Base-by-base conservation (phyloP, 2,329 filamentous ascomycete genomes). In the Alternaria dauci region DNA sequence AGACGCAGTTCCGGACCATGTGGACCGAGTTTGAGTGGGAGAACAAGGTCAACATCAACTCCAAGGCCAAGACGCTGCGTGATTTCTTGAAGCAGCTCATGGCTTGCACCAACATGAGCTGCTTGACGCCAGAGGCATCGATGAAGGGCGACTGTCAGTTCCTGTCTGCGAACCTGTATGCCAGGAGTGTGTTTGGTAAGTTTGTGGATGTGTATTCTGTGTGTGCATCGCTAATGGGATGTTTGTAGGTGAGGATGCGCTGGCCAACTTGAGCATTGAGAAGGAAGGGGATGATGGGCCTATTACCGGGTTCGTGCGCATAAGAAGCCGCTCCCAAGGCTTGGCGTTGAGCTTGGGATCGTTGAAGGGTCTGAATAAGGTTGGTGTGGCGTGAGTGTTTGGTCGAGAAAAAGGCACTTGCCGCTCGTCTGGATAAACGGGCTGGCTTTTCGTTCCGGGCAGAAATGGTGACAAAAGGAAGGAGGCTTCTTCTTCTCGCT, bases 1-100 rank as follows among this genome's bases (percentile, higher is more conserved):
- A 99, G 84, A 97, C 94, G 11, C 93, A 98, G 75, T 99, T 99
- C 89, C 89, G 95, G 61, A 96, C 93, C n/a, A 99, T 99, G 95
- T 99, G 95, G 95, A 99, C 95, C 38, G 95, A 99, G 78, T 99
- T 99, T 70, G 95, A 99, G 79, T 99, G 95, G 95, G 95, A 99
- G 85, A 99, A 99, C 84, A 99, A 99, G 87, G 94, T 99, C 80
- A 99, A 99, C 83, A 98, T 99, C 83, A 97, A 97, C 82, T 96
- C 92, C 66, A 98, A 97, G 85, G 93, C 92, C 69, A 96, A 94
- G 84, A 91, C 88, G 28, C 85, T 99, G 62, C 88, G 94, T 51
- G 93, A 96, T 20, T 99, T 99, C 87, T 83, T 99, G 66, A 90
- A 92, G 70, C 91, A 96, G 78, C 84, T 99, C 62, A 98, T 98